These are phyloP conservation scores for Fusarium sp. DNA, from an alignment of 2,329 filamentous ascomycete genomes.

Conservation along the genomic window DNA sequence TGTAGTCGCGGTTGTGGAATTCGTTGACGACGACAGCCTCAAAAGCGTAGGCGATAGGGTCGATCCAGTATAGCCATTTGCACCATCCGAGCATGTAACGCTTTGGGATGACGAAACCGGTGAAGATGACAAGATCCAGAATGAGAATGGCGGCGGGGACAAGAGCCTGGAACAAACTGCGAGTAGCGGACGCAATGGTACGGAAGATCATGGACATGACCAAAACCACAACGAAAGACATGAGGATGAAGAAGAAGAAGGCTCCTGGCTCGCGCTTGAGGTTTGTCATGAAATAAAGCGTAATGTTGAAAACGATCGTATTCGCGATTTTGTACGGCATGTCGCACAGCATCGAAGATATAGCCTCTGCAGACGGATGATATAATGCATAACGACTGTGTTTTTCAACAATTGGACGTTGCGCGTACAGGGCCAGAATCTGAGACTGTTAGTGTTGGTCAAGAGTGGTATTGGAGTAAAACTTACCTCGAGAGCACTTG, in stretches of 20 bases:
- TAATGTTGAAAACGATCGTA: constrained; percentile 78
- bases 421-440: constrained; percentile 86
- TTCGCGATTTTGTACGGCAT: constrained; percentile 82
- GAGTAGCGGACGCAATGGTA: constrained; percentile 44
- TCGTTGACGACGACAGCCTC: constrained; percentile 87
- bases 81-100: constrained; percentile 83
- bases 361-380: constrained; percentile 88
- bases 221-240: constrained; percentile 77
- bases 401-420: constrained; percentile 93
- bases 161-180: constrained; percentile 44
- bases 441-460: constrained; percentile 41
- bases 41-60: constrained; percentile 83
- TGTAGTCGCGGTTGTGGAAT: constrained; percentile 73
- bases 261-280: constrained; percentile 76
- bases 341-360: constrained; percentile 86
- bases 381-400: constrained; percentile 88
- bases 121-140: constrained; percentile 67
- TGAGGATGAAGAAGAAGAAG: constrained; percentile 88
- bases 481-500: constrained; percentile 76
- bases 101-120: constrained; percentile 73
- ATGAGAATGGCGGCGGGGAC: constrained; percentile 44
- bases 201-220: constrained; percentile 74
- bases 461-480: rapidly evolving
- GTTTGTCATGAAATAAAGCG: constrained; percentile 88
- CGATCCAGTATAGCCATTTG: constrained; percentile 83